Evolutionary conservation across 2,329 filamentous ascomycete species (phyloP), one percentile per base, ranked within the genome.

Genomic region (Penicillium occitanis): DNA sequence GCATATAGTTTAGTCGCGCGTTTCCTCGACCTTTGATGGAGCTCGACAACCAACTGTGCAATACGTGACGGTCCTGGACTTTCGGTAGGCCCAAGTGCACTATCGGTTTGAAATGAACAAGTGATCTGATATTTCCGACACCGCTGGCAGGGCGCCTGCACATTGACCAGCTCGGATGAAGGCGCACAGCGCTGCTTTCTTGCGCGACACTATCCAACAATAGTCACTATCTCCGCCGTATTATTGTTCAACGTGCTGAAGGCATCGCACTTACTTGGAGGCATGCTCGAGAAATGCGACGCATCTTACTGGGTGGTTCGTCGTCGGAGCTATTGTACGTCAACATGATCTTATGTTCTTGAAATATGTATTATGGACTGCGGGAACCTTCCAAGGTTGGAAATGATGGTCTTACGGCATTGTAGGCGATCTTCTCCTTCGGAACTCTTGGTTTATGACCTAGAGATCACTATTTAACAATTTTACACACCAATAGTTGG

Each of bases 261-360:
- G n/a, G 35, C 53, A 6, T 11, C 5, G 1, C 4, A 55, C 63
- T 14, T 62, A 70, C 70, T 44, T 71, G 70, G 8, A 71, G 66
- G 55, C 70, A 71, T 8, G 70, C 70, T n/a, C 70, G 68, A 57
- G 69, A 42, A 61, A 66, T 68, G 25, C 70, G 68, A 53, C 68
- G 66, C 28, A 63, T 61, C 51, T 71, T 71, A 14, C 22, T 33
- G 4, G 67, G 65, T 17, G 40, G 65, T 22, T 67, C 67, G 51
- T 67, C 63, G 19, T 68, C 65, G n/a, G 63, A 63, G 19, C 63
- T 64, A 28, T 30, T 10, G 33, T 11, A 2, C 19, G 5, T 46
- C 8, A 46, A 8, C 22, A n/a, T 13, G 3, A 40, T 6, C 14
- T 6, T 40, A 40, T 3, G 2, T 11, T 11, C 1, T 10, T 3